phyloP scores from a whole-genome alignment of 495 filamentous ascomycete species.

The Penicillium subrubescens region DNA sequence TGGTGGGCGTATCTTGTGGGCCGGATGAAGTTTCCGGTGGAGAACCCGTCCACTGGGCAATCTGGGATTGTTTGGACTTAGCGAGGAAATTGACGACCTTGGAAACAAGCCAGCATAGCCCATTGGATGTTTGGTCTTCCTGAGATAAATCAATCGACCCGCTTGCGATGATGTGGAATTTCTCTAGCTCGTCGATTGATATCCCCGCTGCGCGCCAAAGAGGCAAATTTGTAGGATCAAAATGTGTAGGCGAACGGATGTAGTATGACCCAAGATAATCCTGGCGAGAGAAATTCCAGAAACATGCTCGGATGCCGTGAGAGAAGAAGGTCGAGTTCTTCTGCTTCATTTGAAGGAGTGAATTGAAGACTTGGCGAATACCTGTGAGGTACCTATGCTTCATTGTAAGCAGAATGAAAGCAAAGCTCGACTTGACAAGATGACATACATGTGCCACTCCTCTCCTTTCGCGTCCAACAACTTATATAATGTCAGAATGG shows the following conservation, averaged over 20 bases:
- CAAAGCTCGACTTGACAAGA: neutral
- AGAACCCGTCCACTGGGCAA: slow-evolving; percentile 38
- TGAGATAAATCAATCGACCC: slow-evolving; percentile 10
- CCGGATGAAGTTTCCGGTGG: slow-evolving; percentile 18
- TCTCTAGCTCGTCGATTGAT: slow-evolving; percentile 32
- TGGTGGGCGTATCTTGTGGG: slow-evolving; percentile 5
- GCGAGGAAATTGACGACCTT: slow-evolving; percentile 46
- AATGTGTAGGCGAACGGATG: slow-evolving; percentile 35
- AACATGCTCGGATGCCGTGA: slow-evolving; percentile 38
- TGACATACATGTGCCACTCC: slow-evolving; percentile 42
- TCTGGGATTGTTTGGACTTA: slow-evolving; percentile 36
- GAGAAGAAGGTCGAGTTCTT: slow-evolving; percentile 21
- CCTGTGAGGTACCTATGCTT: slow-evolving; percentile 35
- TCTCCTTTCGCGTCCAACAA: slow-evolving; percentile 38
- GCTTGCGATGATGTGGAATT: slow-evolving; percentile 14
- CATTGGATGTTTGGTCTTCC: slow-evolving; percentile 42
- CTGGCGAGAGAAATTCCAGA: slow-evolving; percentile 46
- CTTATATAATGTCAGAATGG: slow-evolving; percentile 37
- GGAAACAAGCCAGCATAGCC: slow-evolving; percentile 38
- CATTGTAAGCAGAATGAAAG: slow-evolving; percentile 2
- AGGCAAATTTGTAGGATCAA: slow-evolving; percentile 32
- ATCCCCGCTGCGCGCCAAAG: slow-evolving; percentile 45
- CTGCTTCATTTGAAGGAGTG: slow-evolving; percentile 22
- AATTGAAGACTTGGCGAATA: slow-evolving; percentile 33
- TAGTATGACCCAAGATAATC: slow-evolving; percentile 45